Evolutionary conservation across 108 stramenopile genomes (phyloP).

Genomic region (Parietichytrium sp.): DNA sequence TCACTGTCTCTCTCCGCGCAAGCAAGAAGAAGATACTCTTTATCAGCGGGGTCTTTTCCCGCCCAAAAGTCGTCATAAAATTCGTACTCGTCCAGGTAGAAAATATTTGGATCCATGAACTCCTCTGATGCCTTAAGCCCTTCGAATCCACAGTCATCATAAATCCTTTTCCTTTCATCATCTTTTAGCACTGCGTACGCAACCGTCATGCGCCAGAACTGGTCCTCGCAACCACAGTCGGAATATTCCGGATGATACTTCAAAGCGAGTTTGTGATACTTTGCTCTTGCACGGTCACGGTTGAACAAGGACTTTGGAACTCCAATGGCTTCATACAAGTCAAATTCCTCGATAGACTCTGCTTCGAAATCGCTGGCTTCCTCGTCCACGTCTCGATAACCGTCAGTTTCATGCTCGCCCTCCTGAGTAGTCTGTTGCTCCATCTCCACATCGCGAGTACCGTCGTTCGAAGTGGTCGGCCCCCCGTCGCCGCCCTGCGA

Average conservation of each 20-base stretch:
- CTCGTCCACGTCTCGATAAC: too few species aligned
- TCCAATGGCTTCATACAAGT: conserved; percentile 1
- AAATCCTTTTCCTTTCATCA: neutral
- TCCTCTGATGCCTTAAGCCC: conserved; percentile 1
- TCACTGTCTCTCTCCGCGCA: neutral
- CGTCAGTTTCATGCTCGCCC: too few species aligned
- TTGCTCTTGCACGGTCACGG: neutral
- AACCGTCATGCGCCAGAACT: neutral
- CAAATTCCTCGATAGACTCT: conserved; percentile 33
- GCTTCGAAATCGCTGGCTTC: too few species aligned
- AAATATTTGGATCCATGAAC: conserved; percentile 5
- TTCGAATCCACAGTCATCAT: neutral
- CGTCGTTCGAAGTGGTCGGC: too few species aligned
- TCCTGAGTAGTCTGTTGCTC: too few species aligned
- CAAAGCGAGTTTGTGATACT: neutral
- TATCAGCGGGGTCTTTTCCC: neutral
- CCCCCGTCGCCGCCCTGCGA: too few species aligned
- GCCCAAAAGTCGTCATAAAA: neutral
- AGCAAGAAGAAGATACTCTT: conserved; percentile 31
- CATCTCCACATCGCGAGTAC: too few species aligned
- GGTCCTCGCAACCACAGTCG: too few species aligned
- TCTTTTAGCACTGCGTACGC: conserved; percentile 11
- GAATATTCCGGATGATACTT: neutral
- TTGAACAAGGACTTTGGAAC: neutral
- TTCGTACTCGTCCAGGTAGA: neutral